Evolutionary conservation across 2,329 filamentous ascomycete genomes (phyloP), one percentile per base, ranked within the genome.

Genomic region (Aspergillus sp.): DNA sequence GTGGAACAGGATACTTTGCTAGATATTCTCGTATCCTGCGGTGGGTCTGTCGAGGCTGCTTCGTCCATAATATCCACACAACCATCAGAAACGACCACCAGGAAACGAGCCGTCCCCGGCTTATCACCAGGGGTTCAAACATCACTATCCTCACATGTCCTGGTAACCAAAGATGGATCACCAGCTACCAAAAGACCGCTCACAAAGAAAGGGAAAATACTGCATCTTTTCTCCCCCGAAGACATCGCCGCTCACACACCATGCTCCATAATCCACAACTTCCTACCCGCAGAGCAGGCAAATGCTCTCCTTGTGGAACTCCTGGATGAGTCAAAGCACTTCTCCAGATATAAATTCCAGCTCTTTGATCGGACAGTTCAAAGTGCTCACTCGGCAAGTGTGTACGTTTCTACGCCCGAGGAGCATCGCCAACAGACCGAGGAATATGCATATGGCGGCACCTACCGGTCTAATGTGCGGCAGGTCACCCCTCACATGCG

Each of bases 191-290:
- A 64, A 44, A n/a, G 40, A 45, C n/a, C 44, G 47, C 40, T 27
- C 28, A 83, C 86, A 0, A 85, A 80, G 57, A 94, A 85, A 60
- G 91, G 90, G 9, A 81, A 82, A 54, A 96, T 91, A 0, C 68
- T 97, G 2, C 86, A 91, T 60, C 73, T 97, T 0, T 97, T 86
- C 65, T 82, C 87, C 34, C 87, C 90, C 0, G 74, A 81, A 33
- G 90, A 95, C 55, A 81, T 97, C 37, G 85, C 88, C 39, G 76
- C 79, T 26, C 79, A 95, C 59, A 95, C 91, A 0, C 90, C 93
- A 1, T 96, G 90, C 67, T 90, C 88, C 8, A 86, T 97, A 52
- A 82, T 96, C 43, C 90, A 95, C 66, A 93, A 95, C 58, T 96
- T 97, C 55, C 73, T 98, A 0, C 82, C 88, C 0, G 28, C 74